Base-by-base conservation (phyloP, 805 yeast species). In the Suhomyces kilbournensis region DNA sequence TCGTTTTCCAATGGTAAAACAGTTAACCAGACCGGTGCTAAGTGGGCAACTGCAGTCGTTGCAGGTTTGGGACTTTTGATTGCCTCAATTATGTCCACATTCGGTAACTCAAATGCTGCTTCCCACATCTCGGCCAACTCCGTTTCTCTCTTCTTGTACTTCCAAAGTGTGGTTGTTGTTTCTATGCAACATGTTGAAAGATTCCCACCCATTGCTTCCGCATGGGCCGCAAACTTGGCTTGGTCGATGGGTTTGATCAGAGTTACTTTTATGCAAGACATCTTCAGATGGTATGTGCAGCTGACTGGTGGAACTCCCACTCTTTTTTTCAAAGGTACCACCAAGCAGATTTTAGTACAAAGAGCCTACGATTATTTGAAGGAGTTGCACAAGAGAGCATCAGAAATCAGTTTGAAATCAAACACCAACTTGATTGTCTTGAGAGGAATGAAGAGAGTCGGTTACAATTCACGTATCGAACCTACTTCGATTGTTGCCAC, bases 191-290 rank as follows among this genome's bases (percentile, higher is more conserved):
- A 87, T 56, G 97, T 90, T 46, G 90, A 86, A 62, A 76, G 86
- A 53, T 85, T 89, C 4, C 97, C 97, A 7, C 97, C 97, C 15
- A 90, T 92, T 62, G 97, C 96, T 7, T 79, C 88, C 10, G 84
- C 96, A 8, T 92, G 97, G 97, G 76, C 91, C 6, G 96, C 89
- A 68, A 91, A 92, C 64, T 76, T 92, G 63, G 91, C 90, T 26
- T 92, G 97, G 97, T 89, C 97, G 1, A 88, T 92, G 88, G 97
- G 97, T 2, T 76, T 92, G 54, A 89, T 92, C 60, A 76, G 86
- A 65, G 80, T 88, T 40, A 62, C 64, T 2, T 92, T 91, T 66
- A 88, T 92, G 96, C 97, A 92, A 70, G 74, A 82, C 54, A 85
- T 88, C 56, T 86, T 88, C 68, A 76, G 93, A 60, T 88, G 96